Conservation (phyloP, 345 rosid genomes). For the Lagerstroemia speciosa region DNA sequence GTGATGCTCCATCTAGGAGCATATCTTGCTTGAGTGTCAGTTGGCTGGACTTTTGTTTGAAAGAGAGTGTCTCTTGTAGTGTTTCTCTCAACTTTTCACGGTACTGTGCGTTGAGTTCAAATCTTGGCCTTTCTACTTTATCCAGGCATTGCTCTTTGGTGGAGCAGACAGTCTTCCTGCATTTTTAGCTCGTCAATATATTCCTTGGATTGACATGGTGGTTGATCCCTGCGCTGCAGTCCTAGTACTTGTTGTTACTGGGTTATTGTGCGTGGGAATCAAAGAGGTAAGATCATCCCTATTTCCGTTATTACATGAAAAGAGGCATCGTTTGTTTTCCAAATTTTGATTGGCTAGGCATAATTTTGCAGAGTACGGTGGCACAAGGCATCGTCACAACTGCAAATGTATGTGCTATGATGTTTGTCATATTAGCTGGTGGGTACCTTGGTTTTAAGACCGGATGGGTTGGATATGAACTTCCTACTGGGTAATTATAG, state of each 20-base stretch:
- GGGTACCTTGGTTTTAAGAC: constrained; percentile 77
- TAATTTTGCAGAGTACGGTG: constrained; percentile 61
- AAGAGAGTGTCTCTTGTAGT: background rate
- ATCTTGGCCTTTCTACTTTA: background rate
- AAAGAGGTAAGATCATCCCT: constrained; percentile 59
- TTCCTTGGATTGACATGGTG: constrained; percentile 73
- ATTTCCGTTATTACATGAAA: background rate
- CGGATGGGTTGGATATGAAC: constrained; percentile 91
- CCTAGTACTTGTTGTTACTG: constrained; percentile 70
- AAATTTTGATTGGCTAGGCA: background rate
- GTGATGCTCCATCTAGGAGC: background rate
- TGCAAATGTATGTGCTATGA: constrained; percentile 71
- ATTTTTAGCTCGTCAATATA: constrained; percentile 68
- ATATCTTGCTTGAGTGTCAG: background rate
- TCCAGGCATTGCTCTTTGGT: constrained; percentile 85
- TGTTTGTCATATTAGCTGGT: constrained; percentile 79
- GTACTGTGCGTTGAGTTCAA: background rate
- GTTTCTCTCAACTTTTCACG: background rate
- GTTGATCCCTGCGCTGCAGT: constrained; percentile 92
- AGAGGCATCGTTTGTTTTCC: background rate
- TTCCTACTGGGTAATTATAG: constrained; percentile 74
- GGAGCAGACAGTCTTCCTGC: constrained; percentile 65
- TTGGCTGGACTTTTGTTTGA: background rate
- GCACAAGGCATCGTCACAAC: constrained; percentile 77
- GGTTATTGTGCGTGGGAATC: constrained; percentile 87